A percentile compares a stretch with the other conserved stretches of the same genome.
phyloP scores from a whole-genome alignment of 768 basidiomycete genomes.

The Solioccasus polychromus region DNA sequence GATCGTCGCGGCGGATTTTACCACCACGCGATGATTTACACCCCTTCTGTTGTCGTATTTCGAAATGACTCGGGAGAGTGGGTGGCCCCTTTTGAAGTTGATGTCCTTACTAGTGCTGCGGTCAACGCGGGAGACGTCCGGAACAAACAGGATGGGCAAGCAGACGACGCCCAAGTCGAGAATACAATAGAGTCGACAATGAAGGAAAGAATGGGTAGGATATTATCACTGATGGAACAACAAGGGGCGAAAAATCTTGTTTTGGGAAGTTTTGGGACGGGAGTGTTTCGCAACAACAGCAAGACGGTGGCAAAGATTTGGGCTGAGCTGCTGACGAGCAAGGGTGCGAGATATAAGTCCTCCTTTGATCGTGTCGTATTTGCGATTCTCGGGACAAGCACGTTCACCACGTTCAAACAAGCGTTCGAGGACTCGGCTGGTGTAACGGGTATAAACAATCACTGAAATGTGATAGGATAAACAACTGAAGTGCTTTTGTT shows the following conservation, averaged over 20 bases:
- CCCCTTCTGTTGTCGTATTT: conserved; percentile 59
- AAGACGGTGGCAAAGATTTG: conserved; percentile 58
- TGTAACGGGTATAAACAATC: too few relatives aligned
- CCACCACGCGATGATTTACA: conserved; percentile 77
- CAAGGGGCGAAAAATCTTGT: conserved; percentile 59
- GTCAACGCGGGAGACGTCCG: conserved; percentile 65
- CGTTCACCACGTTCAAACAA: conserved; percentile 41
- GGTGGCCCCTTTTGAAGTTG: conserved; percentile 55
- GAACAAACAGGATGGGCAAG: conserved; percentile 15
- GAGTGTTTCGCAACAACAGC: conserved; percentile 69
- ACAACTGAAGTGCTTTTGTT: too few relatives aligned
- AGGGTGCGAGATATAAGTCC: conserved; percentile 50
- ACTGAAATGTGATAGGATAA: too few relatives aligned
- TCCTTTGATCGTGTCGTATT: conserved; percentile 66
- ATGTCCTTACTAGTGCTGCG: conserved; percentile 70
- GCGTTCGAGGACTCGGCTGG: conserved; percentile 27
- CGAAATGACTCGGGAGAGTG: conserved; percentile 60
- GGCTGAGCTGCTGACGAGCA: conserved; percentile 52
- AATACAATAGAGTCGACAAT: conserved; percentile 50
- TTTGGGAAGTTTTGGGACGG: conserved; percentile 76
- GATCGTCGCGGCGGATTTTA: conserved; percentile 56
- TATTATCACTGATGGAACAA: conserved; percentile 63
- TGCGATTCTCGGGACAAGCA: conserved; percentile 56
- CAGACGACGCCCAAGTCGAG: conserved; percentile 21
- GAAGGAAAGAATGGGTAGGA: conserved; percentile 69